Conservation (phyloP, 768 basidiomycete species). For the Phylloporus scabripes region DNA sequence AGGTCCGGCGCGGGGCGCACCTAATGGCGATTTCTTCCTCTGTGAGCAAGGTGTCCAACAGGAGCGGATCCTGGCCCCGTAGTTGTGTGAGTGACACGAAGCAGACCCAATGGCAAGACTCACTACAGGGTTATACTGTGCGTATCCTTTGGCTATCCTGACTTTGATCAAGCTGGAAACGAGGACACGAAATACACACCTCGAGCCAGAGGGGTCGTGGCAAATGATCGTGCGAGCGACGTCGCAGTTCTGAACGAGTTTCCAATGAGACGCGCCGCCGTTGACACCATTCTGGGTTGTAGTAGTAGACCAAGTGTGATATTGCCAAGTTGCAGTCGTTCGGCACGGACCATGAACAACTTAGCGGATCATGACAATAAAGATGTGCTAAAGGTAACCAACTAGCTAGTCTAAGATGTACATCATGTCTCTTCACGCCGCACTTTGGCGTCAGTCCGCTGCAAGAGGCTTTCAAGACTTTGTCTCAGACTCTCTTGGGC, state of each 20-base stretch:
- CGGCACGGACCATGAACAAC: conserved; percentile 15
- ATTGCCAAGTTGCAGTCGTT: not conserved
- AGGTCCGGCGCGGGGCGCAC: conserved; percentile 36
- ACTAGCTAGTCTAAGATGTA: too few relatives aligned
- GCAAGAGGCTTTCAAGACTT: conserved; percentile 19
- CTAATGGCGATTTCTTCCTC: conserved; percentile 89
- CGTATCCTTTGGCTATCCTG: conserved; percentile 15
- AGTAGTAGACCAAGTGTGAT: not conserved
- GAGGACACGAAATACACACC: conserved; percentile 13
- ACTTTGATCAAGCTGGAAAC: not conserved
- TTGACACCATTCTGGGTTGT: conserved; percentile 1
- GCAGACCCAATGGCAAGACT: conserved; percentile 2
- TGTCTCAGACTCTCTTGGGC: conserved; percentile 19
- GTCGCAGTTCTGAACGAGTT: conserved; percentile 8
- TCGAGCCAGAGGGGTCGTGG: conserved; percentile 13
- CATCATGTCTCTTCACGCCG: not conserved
- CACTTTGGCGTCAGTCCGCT: not conserved
- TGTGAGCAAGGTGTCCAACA: conserved; percentile 70
- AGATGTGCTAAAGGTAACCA: too few relatives aligned
- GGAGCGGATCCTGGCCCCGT: conserved; percentile 70
- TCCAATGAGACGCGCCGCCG: conserved; percentile 2
- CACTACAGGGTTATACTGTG: conserved; percentile 19
- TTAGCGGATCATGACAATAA: too few relatives aligned
- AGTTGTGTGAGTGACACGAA: conserved; percentile 2
- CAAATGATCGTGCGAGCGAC: conserved; percentile 16